Evolutionary conservation across 2,329 filamentous ascomycete species (phyloP), one percentile per base, ranked within the genome.

Genomic region (Microcyclospora pomicola): DNA sequence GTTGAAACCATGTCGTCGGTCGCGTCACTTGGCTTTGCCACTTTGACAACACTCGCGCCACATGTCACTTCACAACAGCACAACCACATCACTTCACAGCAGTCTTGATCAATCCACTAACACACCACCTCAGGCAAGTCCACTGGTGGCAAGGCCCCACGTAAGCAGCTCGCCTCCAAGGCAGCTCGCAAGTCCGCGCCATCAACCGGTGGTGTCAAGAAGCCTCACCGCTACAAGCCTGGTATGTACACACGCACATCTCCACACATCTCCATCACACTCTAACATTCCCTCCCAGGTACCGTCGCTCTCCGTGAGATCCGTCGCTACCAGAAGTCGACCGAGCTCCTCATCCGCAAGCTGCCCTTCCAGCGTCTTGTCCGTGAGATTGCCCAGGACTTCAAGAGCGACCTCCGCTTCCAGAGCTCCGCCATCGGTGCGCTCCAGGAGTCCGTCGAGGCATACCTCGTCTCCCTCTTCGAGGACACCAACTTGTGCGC

Each of bases 161-260:
- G 75, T 69, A 98, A 98, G 84, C 87, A 95, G 78, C 86, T 96
- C 61, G 88, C 88, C 58, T 94, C 87, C 75, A 95, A 95, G 83
- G 91, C 88, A 53, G 88, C 91, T 60, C 87, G 91, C 73, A 98
- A 98, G 80, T 86, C 81, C 58, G 88, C 91, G 45, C 91, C 91
- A 55, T 94, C 86, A 48, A 96, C 91, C 65, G 91, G 88, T 59
- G 66, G 66, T 67, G 66, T 69, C 62, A 69, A 69, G 66, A 69
- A 69, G 66, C 66, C 66, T 55, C 66, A 69, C 59, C 59, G 66
- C 49, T 69, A 69, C 59, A 69, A 69, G 64, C 66, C 66, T 44
- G 65, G 64, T 59, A 55, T 44, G 56, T 51, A 42, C 42, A 34
- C 32, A 45, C 33, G 27, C 24, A 34, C 38, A 33, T 37, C 42